Conservation (phyloP, 176 grass and related monocot species). For the Elaeis guineensis region DNA sequence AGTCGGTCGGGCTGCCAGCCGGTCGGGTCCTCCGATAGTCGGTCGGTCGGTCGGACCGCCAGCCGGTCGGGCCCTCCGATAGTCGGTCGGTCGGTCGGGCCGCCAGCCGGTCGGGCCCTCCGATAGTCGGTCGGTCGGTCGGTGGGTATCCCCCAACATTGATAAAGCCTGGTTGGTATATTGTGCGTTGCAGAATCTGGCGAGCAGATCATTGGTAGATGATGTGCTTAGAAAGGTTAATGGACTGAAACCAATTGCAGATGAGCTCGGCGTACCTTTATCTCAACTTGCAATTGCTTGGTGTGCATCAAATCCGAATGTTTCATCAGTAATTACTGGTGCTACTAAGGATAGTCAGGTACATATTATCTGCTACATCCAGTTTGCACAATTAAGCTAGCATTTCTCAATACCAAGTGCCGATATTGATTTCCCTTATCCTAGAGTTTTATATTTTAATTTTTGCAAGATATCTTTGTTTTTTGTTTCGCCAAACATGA, state of each 20-base stretch:
- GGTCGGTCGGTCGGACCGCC: no score
- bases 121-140: no score
- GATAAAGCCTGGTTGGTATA: background rate
- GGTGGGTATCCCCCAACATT: no score
- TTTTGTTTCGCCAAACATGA: background rate
- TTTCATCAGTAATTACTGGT: slow-evolving; percentile 95
- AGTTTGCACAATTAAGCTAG: no score
- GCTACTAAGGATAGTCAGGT: slow-evolving; percentile 98
- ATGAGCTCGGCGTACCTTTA: slow-evolving; percentile 66
- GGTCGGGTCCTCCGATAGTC: no score
- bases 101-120: no score
- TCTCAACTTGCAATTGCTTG: slow-evolving; percentile 89
- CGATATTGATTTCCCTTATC: no score
- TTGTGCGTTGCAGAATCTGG: slow-evolving; percentile 61
- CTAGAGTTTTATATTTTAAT: no score
- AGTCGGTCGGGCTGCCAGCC: no score
- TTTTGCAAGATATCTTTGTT: background rate
- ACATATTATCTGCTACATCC: background rate
- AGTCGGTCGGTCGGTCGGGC: no score
- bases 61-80: no score
- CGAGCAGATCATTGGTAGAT: slow-evolving; percentile 70
- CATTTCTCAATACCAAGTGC: no score
- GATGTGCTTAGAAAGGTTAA: slow-evolving; percentile 86
- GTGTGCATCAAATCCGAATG: slow-evolving; percentile 90
- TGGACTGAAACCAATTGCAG: slow-evolving; percentile 72